phyloP scores from a whole-genome alignment of 805 yeast genomes.

The Starmerella potacharoeniae region DNA sequence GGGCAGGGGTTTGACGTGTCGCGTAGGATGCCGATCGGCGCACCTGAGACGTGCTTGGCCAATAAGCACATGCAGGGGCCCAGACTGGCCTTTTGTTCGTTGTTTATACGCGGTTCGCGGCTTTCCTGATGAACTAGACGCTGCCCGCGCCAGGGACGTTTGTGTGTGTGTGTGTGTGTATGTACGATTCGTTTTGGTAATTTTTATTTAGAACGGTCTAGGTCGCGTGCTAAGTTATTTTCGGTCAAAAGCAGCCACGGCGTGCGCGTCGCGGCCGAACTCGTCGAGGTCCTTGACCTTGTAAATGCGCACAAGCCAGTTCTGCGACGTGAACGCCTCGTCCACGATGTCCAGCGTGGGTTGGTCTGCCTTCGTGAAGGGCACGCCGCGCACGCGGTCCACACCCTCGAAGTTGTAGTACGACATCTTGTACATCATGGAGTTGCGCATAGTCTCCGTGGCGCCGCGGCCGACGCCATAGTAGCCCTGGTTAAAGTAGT shows the following conservation, averaged over 20 bases:
- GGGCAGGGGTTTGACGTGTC: neutral
- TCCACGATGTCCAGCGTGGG: conserved; percentile 64
- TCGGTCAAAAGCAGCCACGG: conserved; percentile 10
- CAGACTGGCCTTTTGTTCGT: no score
- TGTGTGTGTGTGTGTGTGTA: neutral
- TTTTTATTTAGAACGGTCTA: neutral
- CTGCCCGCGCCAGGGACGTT: no score
- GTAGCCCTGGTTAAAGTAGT: conserved; percentile 79
- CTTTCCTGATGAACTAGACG: no score
- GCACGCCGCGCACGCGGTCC: conserved; percentile 86
- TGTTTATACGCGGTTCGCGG: no score
- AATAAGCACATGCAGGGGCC: neutral
- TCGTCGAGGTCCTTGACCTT: conserved; percentile 81
- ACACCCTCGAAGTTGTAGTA: conserved; percentile 65
- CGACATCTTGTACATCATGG: conserved; percentile 89
- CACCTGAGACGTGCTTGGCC: neutral
- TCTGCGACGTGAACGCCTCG: conserved; percentile 89
- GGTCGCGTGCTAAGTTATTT: neutral
- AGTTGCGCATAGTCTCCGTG: conserved; percentile 72
- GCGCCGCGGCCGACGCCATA: conserved; percentile 78
- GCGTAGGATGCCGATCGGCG: neutral
- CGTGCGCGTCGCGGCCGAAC: conserved; percentile 56
- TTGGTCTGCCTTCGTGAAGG: conserved; percentile 40
- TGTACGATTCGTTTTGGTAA: neutral
- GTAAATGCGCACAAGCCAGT: conserved; percentile 93